phyloP scores from a whole-genome alignment of 2,329 filamentous ascomycete genomes.

The Mariannaea elegans region DNA sequence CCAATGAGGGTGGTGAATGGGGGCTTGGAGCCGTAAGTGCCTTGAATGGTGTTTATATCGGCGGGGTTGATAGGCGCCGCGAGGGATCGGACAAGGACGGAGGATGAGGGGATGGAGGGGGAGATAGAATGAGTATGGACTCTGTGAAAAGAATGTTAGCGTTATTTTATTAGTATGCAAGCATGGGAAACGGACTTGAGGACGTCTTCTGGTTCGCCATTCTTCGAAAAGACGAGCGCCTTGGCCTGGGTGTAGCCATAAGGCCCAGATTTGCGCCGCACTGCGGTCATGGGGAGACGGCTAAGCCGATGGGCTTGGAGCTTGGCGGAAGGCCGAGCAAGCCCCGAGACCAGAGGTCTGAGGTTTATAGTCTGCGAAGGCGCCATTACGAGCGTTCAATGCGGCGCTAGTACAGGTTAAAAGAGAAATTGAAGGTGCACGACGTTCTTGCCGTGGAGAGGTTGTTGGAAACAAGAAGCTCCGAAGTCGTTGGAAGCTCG shows the following conservation, averaged over 20 bases:
- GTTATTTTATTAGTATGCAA: too few species aligned
- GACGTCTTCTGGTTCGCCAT: constrained; percentile 79
- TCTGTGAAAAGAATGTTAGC: constrained; percentile 45
- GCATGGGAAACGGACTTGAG: constrained; percentile 57
- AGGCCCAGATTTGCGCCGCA: constrained; percentile 64
- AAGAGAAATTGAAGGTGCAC: neutral
- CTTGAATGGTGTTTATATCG: constrained; percentile 98
- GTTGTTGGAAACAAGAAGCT: neutral
- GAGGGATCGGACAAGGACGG: constrained; percentile 84
- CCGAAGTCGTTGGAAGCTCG: constrained; percentile 14
- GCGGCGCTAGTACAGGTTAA: neutral
- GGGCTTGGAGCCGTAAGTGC: constrained; percentile 90
- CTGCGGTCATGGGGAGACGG: constrained; percentile 37
- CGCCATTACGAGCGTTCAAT: constrained; percentile 30
- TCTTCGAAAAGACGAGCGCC: constrained; percentile 77
- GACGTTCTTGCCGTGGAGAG: neutral
- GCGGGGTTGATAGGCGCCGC: constrained; percentile 95
- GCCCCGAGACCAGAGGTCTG: constrained; percentile 32
- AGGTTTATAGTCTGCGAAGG: constrained; percentile 34
- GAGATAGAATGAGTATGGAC: constrained; percentile 82
- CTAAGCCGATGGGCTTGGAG: constrained; percentile 25
- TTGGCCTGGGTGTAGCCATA: constrained; percentile 89
- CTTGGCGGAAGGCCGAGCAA: constrained; percentile 33
- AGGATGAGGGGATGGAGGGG: constrained; percentile 70
- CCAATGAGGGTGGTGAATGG: constrained; percentile 79